Conservation (phyloP, 345 rosid genomes). For the Schrenkiella parvula region DNA sequence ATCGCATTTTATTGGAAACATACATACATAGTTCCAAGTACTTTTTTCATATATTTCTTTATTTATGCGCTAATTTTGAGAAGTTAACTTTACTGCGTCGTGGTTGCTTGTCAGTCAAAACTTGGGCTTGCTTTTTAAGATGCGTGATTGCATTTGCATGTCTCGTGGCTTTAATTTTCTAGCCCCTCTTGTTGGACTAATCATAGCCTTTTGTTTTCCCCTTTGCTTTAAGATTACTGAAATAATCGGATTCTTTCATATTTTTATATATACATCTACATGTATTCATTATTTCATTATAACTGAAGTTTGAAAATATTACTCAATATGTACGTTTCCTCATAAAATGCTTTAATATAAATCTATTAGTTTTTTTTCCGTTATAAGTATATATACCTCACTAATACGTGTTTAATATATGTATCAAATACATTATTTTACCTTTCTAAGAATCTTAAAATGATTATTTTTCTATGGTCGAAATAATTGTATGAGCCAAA, state of each 20-base stretch:
- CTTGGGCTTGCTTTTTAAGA: slow-evolving; percentile 23
- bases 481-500: background rate
- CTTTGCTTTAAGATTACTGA: slow-evolving; percentile 19
- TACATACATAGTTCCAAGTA: slow-evolving; percentile 18
- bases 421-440: background rate
- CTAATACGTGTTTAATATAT: background rate
- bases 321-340: background rate
- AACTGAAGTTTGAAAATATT: background rate
- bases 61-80: slow-evolving; percentile 31
- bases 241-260: background rate
- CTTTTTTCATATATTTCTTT: slow-evolving; percentile 2
- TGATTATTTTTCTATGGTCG: no score
- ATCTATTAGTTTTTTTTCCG: background rate
- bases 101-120: slow-evolving; percentile 36
- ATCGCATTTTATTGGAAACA: slow-evolving; percentile 16
- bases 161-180: slow-evolving; percentile 24
- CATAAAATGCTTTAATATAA: background rate
- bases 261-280: background rate
- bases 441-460: background rate
- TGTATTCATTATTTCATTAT: background rate
- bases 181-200: slow-evolving; percentile 32
- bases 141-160: slow-evolving; percentile 35
- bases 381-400: background rate
- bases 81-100: slow-evolving; percentile 31
- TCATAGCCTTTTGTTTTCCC: slow-evolving; percentile 25